phyloP scores from a whole-genome alignment of 2,329 filamentous ascomycete species.

The Rhynchosporium secalis region DNA sequence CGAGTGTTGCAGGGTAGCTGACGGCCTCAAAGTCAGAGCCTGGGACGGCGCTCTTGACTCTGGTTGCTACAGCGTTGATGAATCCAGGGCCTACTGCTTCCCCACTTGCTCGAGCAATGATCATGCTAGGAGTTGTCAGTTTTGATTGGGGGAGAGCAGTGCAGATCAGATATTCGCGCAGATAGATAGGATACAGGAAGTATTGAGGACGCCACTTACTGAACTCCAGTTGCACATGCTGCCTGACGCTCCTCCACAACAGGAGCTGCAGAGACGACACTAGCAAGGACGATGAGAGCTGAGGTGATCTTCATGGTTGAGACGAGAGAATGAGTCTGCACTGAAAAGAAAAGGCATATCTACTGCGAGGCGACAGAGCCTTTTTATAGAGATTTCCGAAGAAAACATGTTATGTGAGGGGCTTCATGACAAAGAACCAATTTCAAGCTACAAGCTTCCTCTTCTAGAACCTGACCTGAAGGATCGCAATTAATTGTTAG shows the following conservation, averaged over 20 bases:
- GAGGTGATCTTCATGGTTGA: no score
- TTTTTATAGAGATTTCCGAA: no score
- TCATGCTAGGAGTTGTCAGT: slow-evolving; percentile 15
- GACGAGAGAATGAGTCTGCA: no score
- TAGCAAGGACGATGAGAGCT: neutral
- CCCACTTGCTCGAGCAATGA: slow-evolving; percentile 39
- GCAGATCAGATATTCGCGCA: neutral
- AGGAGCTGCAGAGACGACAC: neutral
- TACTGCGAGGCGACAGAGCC: no score
- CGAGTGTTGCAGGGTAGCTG: slow-evolving; percentile 33
- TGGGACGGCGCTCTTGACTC: slow-evolving; percentile 37
- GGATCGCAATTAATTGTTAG: no score
- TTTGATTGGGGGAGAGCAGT: neutral
- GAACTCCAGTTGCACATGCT: neutral
- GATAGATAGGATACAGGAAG: neutral
- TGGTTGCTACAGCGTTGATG: slow-evolving; percentile 34
- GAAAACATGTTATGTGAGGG: no score
- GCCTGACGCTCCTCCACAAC: neutral
- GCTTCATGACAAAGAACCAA: no score
- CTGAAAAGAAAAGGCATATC: no score
- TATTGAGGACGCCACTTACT: neutral
- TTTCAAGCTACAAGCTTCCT: no score
- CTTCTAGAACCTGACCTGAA: no score
- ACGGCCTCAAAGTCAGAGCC: slow-evolving; percentile 38
- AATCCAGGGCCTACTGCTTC: slow-evolving; percentile 37